Evolutionary conservation across 805 yeast genomes (phyloP), one percentile per base, ranked within the genome.

Genomic region (Saccharomycopsis sp.): DNA sequence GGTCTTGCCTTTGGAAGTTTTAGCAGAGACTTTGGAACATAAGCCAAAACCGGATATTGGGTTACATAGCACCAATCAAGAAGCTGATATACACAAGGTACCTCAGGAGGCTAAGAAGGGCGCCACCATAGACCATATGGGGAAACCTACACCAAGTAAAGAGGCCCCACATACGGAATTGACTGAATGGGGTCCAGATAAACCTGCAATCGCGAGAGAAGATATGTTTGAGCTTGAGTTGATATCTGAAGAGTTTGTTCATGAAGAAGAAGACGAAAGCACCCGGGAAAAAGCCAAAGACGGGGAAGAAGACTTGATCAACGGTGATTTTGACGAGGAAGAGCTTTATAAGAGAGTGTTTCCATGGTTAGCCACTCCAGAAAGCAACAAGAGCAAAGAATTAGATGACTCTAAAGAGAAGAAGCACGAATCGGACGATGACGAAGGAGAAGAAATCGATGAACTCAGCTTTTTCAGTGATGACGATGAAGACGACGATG

Each of bases 291-390:
- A 14, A 3, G 8, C 48, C 7, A 44, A 44, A 4, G 21, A 44
- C 18, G 48, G 21, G 16, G 21, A 44, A 44, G 48, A 44, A 44
- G 48, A 44, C 21, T 18, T 44, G 16, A 5, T 44, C 7, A 44
- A 16, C 7, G 48, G 48, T 44, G 24, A 34, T 16, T 57, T 29
- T 40, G 59, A 60, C 37, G 63, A 58, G 37, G 61, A 60, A 5
- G 59, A 57, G 23, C 23, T 60, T 15, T 60, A 57, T 41, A 34
- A 55, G 21, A 44, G 59, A 34, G 58, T 60, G 1, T 60, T 60
- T 34, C 63, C 61, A 14, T 60, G 63, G 63, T 16, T 60, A 7
- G 50, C 40, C 41, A n/a, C 52, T 12, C n/a, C 14, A 29, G 34
- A 37, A n/a, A 53, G 18, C 23, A 50, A n/a, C 23, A 51, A 14